A percentile compares a stretch with the other conserved stretches of the same genome.
Evolutionary conservation across 163 green algal species (phyloP).

Genomic region (Chloroidium sp.): DNA sequence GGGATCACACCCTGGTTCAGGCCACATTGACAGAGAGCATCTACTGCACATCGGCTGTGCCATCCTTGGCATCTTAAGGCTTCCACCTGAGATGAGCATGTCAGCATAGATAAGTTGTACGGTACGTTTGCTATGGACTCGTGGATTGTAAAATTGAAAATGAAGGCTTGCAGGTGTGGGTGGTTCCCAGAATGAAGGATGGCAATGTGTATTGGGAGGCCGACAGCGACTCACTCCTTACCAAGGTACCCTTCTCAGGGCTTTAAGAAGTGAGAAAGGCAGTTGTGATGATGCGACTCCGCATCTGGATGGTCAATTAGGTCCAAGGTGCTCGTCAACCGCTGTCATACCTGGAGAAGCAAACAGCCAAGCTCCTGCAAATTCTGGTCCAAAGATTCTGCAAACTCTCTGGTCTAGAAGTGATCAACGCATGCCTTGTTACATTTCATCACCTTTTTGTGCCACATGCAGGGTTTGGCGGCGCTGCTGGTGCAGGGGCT

Average conservation of each 20-base stretch:
- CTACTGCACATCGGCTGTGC: not conserved
- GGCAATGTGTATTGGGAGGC: conserved; percentile 79
- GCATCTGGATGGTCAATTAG: too few relatives aligned
- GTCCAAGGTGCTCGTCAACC: too few relatives aligned
- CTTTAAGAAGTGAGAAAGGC: not conserved
- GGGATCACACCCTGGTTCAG: too few relatives aligned
- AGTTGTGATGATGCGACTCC: too few relatives aligned
- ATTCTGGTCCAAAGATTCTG: not conserved
- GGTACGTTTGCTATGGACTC: too few relatives aligned
- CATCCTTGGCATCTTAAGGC: too few relatives aligned
- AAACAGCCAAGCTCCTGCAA: not conserved
- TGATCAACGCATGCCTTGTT: not conserved
- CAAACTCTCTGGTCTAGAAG: not conserved
- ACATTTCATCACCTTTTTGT: not conserved
- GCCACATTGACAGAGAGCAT: not conserved
- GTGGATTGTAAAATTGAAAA: too few relatives aligned
- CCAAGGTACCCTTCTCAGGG: conserved; percentile 58
- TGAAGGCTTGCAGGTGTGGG: conserved; percentile 78
- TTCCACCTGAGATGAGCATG: too few relatives aligned
- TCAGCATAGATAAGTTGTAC: too few relatives aligned
- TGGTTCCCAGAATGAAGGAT: conserved; percentile 61
- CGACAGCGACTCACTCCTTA: conserved; percentile 94
- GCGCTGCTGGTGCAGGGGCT: conserved; percentile 89
- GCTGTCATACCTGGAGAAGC: too few relatives aligned
- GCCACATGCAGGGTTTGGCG: conserved; percentile 67